Evolutionary conservation across 805 yeast species (phyloP), one percentile per base, ranked within the genome.

Genomic region (Tetrapisispora arboricola): DNA sequence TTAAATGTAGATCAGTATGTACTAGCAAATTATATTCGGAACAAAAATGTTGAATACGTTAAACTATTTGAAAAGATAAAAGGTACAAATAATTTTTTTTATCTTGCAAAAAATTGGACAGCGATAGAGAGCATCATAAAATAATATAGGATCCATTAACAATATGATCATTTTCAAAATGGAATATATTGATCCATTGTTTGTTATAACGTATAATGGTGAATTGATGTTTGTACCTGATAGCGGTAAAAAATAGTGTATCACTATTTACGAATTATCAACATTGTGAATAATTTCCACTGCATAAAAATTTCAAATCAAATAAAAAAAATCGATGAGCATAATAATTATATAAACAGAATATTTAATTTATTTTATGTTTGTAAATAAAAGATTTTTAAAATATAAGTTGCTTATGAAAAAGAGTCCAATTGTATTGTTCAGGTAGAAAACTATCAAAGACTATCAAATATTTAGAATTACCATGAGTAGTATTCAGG

Each of bases 91-190:
- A 39, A 22, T 6, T 32, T 12, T 16, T 17, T 33, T 4, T 39
- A 27, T 21, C 29, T 33, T 19, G 38, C 34, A n/a, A 40, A 34
- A 30, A 24, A 17, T 29, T 40, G 42, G 42, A 8, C 13, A 9
- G 30, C 24, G 4, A 9, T 40, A 4, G 7, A 24, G 12, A 13
- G n/a, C n/a, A n/a, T n/a, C n/a, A n/a, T n/a, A n/a, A n/a, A n/a
- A n/a, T n/a, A n/a, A n/a, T n/a, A n/a, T n/a, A n/a, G n/a, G n/a
- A n/a, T n/a, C n/a, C n/a, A n/a, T n/a, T n/a, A n/a, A n/a, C n/a
- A n/a, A n/a, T n/a, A n/a, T n/a, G n/a, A n/a, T n/a, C n/a, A n/a
- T n/a, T n/a, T n/a, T n/a, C n/a, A n/a, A n/a, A n/a, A n/a, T n/a
- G n/a, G n/a, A n/a, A n/a, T n/a, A n/a, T n/a, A n/a, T n/a, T n/a